Evolutionary conservation across 1,284 basidiomycete genomes (phyloP).

Genomic region (Moesziomyces antarcticus): DNA sequence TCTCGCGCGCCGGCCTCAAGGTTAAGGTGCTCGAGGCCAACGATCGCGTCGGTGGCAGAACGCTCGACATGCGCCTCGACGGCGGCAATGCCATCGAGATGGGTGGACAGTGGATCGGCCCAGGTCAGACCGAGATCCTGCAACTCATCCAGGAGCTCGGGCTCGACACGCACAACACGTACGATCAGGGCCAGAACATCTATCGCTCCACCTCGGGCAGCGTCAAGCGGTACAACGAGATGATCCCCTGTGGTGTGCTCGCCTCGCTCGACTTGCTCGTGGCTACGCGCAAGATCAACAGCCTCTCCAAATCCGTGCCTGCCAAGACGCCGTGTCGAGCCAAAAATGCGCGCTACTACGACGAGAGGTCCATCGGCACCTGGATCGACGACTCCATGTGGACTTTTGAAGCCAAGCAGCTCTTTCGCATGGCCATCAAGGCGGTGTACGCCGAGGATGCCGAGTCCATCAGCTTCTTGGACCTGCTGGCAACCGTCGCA

Average conservation of each 20-base stretch:
- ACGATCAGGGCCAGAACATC: slow-evolving; percentile 37
- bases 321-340: slow-evolving; percentile 22
- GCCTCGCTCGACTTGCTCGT: slow-evolving; percentile 36
- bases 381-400: slow-evolving; percentile 48
- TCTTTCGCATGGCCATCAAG: slow-evolving; percentile 44
- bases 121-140: slow-evolving; percentile 70
- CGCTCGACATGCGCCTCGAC: slow-evolving; percentile 65
- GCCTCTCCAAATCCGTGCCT: slow-evolving; percentile 33
- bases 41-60: slow-evolving; percentile 70
- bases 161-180: slow-evolving; percentile 59
- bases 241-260: slow-evolving; percentile 39
- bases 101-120: slow-evolving; percentile 72
- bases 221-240: slow-evolving; percentile 33
- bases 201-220: slow-evolving; percentile 37
- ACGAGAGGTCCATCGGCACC: slow-evolving; percentile 39
- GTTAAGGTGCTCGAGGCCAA: slow-evolving; percentile 71
- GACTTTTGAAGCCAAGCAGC: slow-evolving; percentile 31
- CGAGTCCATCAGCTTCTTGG: slow-evolving; percentile 41
- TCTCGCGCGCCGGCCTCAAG: slow-evolving; percentile 66
- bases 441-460: slow-evolving; percentile 47
- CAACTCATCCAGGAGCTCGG: slow-evolving; percentile 68
- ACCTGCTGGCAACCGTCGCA: slow-evolving; percentile 34
- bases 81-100: slow-evolving; percentile 68
- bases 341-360: slow-evolving; percentile 31
- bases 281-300: slow-evolving; percentile 45